A percentile compares a stretch with the other conserved stretches of the same genome.
These are phyloP conservation scores for Chlorella sp. DNA, from an alignment of 139 green algal genomes.

Conservation along the genomic window DNA sequence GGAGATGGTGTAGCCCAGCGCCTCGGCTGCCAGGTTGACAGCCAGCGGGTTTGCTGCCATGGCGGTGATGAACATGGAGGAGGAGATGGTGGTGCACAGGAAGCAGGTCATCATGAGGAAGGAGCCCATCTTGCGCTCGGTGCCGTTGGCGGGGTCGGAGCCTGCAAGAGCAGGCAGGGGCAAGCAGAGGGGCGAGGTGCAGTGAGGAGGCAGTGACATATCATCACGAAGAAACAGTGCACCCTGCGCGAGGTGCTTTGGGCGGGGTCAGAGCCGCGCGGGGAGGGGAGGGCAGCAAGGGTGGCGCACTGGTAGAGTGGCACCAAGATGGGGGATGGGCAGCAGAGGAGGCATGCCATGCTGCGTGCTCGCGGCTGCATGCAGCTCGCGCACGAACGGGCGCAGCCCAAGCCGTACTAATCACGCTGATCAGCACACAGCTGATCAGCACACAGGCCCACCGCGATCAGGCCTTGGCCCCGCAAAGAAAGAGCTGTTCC, in stretches of 20 bases:
- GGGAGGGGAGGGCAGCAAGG: too few species aligned
- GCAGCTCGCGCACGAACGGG: not conserved
- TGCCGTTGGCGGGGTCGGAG: conserved; percentile 90
- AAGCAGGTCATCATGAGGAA: conserved; percentile 99
- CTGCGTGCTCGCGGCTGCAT: not conserved
- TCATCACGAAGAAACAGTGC: too few species aligned
- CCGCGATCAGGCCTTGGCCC: too few species aligned
- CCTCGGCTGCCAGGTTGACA: conserved; percentile 92
- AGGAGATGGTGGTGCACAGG: conserved; percentile 93
- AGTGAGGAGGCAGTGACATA: too few species aligned
- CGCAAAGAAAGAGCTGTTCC: not conserved
- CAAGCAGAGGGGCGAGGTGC: too few species aligned
- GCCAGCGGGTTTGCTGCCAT: conserved; percentile 99
- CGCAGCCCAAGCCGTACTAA: not conserved
- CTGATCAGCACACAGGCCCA: not conserved
- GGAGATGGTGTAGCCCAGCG: conserved; percentile 90
- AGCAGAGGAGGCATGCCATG: too few species aligned
- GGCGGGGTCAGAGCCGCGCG: too few species aligned
- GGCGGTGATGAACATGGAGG: conserved; percentile 98
- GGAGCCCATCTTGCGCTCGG: conserved; percentile 94
- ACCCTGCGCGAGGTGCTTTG: too few species aligned
- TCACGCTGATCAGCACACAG: not conserved
- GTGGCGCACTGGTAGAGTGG: too few species aligned
- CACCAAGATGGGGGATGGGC: not conserved
- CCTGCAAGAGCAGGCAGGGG: not conserved